These are phyloP conservation scores for Rosa lucieae DNA, from an alignment of 306 rosid genomes.

Conservation along the genomic window DNA sequence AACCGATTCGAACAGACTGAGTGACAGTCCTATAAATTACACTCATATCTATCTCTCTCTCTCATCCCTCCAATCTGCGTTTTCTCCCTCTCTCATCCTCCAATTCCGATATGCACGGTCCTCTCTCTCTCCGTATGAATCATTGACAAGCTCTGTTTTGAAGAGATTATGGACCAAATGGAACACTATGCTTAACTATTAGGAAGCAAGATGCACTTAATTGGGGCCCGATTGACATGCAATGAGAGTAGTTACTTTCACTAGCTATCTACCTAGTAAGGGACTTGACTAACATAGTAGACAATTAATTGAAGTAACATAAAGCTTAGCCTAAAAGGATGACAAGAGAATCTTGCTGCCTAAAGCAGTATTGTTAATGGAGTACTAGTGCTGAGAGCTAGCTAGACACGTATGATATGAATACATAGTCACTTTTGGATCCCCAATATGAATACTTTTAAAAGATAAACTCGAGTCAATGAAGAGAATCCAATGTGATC, in stretches of 20 bases:
- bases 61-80: too few relatives aligned
- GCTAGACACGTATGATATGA: conserved; percentile 19
- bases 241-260: conserved; percentile 5
- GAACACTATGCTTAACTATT: background rate
- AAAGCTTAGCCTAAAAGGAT: conserved; percentile 50
- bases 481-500: conserved; percentile 63
- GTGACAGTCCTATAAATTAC: too few relatives aligned
- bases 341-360: conserved; percentile 42
- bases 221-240: conserved; percentile 29
- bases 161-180: background rate
- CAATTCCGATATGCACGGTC: too few relatives aligned
- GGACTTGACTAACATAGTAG: conserved; percentile 26
- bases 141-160: background rate
- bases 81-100: too few relatives aligned
- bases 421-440: conserved; percentile 40
- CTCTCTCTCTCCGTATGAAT: too few relatives aligned
- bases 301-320: conserved; percentile 20
- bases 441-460: conserved; percentile 38
- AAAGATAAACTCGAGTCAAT: conserved; percentile 41
- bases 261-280: conserved; percentile 5
- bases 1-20: too few relatives aligned
- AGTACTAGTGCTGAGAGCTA: conserved; percentile 16
- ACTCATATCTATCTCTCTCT: too few relatives aligned
- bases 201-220: background rate
- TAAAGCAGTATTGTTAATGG: conserved; percentile 39